These are phyloP conservation scores for Citrus sp. DNA, from an alignment of 345 rosid genomes.

Conservation along the genomic window DNA sequence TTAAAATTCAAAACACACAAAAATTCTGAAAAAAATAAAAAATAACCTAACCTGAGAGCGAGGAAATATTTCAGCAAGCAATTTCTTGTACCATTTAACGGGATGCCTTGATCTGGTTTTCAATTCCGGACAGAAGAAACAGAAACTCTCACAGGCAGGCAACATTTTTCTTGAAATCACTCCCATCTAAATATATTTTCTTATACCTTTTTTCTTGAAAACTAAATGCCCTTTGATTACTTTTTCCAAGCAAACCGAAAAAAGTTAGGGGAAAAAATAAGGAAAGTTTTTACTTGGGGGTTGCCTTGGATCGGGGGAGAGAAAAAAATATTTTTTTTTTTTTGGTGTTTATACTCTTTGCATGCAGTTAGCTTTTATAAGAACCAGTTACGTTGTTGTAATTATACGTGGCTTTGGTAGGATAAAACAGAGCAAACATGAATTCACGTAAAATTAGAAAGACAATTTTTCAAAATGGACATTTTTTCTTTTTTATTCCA, in stretches of 20 bases:
- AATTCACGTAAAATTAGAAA: too few species aligned
- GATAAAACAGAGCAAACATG: too few species aligned
- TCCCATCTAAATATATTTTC: slow-evolving; percentile 25
- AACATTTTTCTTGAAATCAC: slow-evolving; percentile 43
- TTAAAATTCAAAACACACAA: background rate
- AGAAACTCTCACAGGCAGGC: slow-evolving; percentile 55
- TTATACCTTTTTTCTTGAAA: background rate
- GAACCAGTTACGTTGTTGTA: background rate
- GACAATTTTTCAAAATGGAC: too few species aligned
- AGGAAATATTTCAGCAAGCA: slow-evolving; percentile 60
- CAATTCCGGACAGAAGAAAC: slow-evolving; percentile 59
- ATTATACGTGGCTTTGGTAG: too few species aligned
- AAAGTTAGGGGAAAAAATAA: background rate
- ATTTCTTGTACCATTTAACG: slow-evolving; percentile 63
- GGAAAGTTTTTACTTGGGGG: slow-evolving; percentile 1
- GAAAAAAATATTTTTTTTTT: background rate
- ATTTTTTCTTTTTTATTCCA: too few species aligned
- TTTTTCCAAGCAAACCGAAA: background rate
- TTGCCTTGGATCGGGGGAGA: slow-evolving; percentile 7
- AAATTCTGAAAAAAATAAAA: background rate
- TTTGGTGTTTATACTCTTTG: background rate
- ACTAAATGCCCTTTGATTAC: background rate
- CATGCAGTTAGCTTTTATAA: background rate
- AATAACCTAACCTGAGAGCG: slow-evolving; percentile 41
- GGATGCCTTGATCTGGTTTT: slow-evolving; percentile 77